Conservation (phyloP, 192 early-diverging fungal species). For the Chytriomyces sp. region DNA sequence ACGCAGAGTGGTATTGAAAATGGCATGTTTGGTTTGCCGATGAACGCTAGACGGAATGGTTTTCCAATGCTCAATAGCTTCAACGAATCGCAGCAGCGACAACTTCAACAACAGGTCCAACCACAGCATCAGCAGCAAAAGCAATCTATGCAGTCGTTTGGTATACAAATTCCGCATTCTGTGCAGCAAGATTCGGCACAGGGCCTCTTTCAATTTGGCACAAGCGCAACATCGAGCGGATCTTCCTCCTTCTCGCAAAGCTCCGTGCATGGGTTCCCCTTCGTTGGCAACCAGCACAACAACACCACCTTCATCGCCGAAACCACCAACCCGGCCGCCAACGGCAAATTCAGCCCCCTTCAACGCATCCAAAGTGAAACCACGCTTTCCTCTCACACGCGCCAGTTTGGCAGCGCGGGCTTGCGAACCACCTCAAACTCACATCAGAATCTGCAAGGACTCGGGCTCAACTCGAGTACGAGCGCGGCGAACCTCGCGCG, state of each 20-base stretch:
- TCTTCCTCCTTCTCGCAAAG: background rate
- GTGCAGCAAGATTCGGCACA: background rate
- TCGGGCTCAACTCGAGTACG: background rate
- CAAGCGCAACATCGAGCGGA: background rate
- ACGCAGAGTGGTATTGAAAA: background rate
- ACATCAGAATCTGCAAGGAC: background rate
- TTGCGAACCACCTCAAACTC: background rate
- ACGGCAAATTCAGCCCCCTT: background rate
- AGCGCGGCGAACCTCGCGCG: background rate
- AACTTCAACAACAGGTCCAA: background rate
- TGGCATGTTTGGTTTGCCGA: too few species aligned
- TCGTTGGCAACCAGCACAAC: too few species aligned
- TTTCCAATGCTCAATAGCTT: background rate
- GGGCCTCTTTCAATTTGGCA: background rate
- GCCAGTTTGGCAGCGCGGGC: background rate
- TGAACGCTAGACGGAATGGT: background rate
- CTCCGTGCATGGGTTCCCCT: background rate
- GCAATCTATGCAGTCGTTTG: background rate
- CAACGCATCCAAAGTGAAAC: conserved; percentile 11
- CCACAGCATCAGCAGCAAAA: conserved; percentile 9
- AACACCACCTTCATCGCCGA: background rate
- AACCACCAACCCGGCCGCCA: background rate
- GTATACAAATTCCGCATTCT: background rate
- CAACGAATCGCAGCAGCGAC: background rate
- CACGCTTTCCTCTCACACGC: too few species aligned